Percentiles rank a stretch among this genome's conserved stretches.
phyloP scores from a whole-genome alignment of 1,284 basidiomycete genomes.

The Trichosporon asahii region DNA sequence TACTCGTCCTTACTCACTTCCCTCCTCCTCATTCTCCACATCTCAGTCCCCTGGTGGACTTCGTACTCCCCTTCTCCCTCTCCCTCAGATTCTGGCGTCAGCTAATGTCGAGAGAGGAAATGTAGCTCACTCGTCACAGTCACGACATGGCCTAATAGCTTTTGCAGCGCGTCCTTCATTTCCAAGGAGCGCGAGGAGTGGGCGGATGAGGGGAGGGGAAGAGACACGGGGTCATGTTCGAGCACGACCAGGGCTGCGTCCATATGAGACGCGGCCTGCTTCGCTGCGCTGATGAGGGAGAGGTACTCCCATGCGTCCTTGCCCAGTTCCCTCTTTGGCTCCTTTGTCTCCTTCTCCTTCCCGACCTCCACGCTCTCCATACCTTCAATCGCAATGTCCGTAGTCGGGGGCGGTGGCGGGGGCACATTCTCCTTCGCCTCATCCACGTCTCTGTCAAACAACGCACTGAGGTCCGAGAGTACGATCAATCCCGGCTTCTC shows the following conservation, averaged over 20 bases:
- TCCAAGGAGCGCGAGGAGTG: neutral
- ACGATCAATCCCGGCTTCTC: constrained; percentile 33
- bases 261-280: neutral
- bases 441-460: constrained; percentile 30
- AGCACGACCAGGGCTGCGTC: neutral
- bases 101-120: neutral
- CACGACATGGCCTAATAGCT: neutral
- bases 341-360: neutral
- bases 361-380: neutral
- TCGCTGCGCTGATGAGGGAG: neutral
- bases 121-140: neutral
- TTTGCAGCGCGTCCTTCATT: neutral
- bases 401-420: neutral
- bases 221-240: neutral
- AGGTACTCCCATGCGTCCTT: neutral
- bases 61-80: neutral
- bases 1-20: neutral
- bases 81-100: neutral
- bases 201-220: neutral
- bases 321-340: neutral
- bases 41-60: neutral
- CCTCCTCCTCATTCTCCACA: neutral
- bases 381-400: neutral
- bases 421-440: constrained; percentile 32
- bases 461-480: constrained; percentile 34